Evolutionary conservation across 2,329 filamentous ascomycete species (phyloP).

Genomic region (Tolypocladium tundrense): DNA sequence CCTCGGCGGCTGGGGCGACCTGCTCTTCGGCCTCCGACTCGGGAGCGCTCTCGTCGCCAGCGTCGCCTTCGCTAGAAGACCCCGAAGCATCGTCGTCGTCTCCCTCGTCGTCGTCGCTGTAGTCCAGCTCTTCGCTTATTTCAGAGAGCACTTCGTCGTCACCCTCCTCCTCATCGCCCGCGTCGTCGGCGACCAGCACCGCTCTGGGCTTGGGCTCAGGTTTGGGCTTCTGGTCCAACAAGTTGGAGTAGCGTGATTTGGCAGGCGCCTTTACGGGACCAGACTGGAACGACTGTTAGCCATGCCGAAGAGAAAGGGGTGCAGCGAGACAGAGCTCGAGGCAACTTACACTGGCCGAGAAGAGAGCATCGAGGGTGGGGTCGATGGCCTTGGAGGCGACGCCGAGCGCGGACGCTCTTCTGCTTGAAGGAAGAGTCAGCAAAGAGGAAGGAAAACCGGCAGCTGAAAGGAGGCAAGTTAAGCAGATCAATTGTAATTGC

Average conservation of each 20-base stretch:
- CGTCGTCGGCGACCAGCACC: constrained; percentile 6
- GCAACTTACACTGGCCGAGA: constrained; percentile 58
- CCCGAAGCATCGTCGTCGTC: constrained; percentile 17
- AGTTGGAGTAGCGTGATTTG: constrained; percentile 32
- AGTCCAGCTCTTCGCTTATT: constrained; percentile 13
- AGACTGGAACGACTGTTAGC: constrained; percentile 25
- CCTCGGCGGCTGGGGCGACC: constrained; percentile 23
- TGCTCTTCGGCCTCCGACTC: constrained; percentile 7
- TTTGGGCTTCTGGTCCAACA: constrained; percentile 24
- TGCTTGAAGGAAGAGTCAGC: constrained; percentile 13
- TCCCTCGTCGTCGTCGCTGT: constrained; percentile 16
- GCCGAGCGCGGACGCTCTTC: constrained; percentile 25
- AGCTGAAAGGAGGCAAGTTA: not conserved
- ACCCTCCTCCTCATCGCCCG: constrained; percentile 12
- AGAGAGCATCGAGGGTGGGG: constrained; percentile 59
- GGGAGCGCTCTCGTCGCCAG: constrained; percentile 9
- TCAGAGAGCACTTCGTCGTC: constrained; percentile 22
- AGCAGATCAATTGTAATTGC: not conserved
- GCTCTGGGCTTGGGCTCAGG: constrained; percentile 10
- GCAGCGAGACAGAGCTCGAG: not conserved
- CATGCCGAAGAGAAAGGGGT: not conserved
- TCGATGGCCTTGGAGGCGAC: constrained; percentile 50
- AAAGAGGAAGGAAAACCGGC: constrained; percentile 1
- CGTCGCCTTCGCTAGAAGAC: constrained; percentile 12
- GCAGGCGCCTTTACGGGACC: constrained; percentile 39